phyloP scores from a whole-genome alignment of 1,139 yeast species.

The Yamadazyma dushanensis region DNA sequence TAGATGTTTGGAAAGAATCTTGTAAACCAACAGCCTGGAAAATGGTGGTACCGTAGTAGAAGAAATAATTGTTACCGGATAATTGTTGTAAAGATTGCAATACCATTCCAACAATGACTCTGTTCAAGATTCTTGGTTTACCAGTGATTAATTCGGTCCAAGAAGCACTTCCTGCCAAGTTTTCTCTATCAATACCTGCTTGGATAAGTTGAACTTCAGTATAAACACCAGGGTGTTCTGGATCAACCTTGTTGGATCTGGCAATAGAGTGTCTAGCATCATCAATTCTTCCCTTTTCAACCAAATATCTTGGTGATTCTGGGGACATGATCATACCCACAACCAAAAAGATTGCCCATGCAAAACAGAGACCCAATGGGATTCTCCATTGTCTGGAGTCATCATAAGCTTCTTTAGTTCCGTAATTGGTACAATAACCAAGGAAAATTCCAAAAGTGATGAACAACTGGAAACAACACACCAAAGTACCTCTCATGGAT shows the following conservation, averaged over 20 bases:
- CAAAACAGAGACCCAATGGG: conserved; percentile 60
- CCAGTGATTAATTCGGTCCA: conserved; percentile 69
- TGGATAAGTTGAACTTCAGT: conserved; percentile 60
- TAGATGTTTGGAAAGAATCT: conserved; percentile 74
- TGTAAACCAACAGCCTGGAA: conserved; percentile 72
- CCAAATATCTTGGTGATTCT: conserved; percentile 60
- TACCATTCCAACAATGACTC: conserved; percentile 62
- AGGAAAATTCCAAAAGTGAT: conserved; percentile 69
- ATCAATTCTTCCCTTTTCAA: conserved; percentile 39
- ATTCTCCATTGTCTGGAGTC: conserved; percentile 65
- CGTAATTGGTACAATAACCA: conserved; percentile 68
- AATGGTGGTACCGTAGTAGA: conserved; percentile 78
- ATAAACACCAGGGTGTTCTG: conserved; percentile 56
- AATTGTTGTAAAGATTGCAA: conserved; percentile 73
- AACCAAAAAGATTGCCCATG: conserved; percentile 54
- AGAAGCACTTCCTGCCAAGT: conserved; percentile 61
- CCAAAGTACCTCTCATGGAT: conserved; percentile 68
- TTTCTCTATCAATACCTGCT: conserved; percentile 66
- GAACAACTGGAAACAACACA: conserved; percentile 67
- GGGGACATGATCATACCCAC: conserved; percentile 60
- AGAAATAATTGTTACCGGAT: conserved; percentile 79
- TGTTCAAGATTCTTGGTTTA: conserved; percentile 60
- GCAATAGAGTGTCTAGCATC: conserved; percentile 56
- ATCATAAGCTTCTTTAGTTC: conserved; percentile 50
- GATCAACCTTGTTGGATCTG: conserved; percentile 56